Conservation (phyloP, 371 early-diverging fungal genomes). For the Syncephalastrum monosporum region DNA sequence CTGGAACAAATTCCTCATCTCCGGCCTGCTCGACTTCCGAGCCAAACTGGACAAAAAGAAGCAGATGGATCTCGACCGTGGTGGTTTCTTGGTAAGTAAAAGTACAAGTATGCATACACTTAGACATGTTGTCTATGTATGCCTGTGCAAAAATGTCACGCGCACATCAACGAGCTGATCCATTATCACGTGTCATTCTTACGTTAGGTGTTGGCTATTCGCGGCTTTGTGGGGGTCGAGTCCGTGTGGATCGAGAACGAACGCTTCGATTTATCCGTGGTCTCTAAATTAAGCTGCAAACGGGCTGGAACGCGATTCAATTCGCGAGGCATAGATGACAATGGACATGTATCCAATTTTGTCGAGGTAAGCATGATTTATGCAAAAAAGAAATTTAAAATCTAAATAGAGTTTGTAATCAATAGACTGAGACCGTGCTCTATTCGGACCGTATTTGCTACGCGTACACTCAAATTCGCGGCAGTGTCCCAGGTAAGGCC, state of each 20-base stretch:
- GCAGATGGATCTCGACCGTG: conserved; percentile 66
- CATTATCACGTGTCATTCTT: background rate
- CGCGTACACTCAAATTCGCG: conserved; percentile 85
- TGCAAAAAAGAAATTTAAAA: background rate
- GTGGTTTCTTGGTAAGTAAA: conserved; percentile 64
- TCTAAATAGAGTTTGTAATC: background rate
- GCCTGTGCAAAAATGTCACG: too few relatives aligned
- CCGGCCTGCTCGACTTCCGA: conserved; percentile 74
- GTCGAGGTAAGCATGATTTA: conserved; percentile 72
- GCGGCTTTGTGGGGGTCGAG: conserved; percentile 67
- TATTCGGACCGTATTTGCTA: conserved; percentile 55
- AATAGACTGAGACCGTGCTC: conserved; percentile 75
- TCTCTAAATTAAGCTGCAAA: conserved; percentile 92
- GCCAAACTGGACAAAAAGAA: conserved; percentile 63
- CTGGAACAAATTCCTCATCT: conserved; percentile 88
- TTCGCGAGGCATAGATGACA: conserved; percentile 95
- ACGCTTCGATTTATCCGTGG: conserved; percentile 64
- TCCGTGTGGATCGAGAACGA: conserved; percentile 41
- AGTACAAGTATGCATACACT: background rate
- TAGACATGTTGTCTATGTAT: too few relatives aligned
- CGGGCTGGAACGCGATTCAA: conserved; percentile 96
- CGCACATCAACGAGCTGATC: too few relatives aligned
- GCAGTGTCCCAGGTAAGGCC: conserved; percentile 83
- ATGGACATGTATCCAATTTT: conserved; percentile 97
- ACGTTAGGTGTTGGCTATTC: conserved; percentile 56